Conservation (phyloP, 495 filamentous ascomycete genomes). For the Xylaria scruposa region DNA sequence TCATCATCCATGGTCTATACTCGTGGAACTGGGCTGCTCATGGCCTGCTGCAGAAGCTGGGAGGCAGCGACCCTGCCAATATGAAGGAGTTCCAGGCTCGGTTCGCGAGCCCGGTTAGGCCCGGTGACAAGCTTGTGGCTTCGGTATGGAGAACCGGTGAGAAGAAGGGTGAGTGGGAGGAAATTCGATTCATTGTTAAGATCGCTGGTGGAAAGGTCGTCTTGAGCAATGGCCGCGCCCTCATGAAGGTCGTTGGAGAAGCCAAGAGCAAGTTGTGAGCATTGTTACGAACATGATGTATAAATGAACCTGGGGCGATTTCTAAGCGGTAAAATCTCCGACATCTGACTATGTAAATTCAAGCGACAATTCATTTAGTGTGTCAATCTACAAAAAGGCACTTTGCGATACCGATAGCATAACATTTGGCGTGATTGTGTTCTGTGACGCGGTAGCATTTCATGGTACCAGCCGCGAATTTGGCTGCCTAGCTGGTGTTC, state of each 20-base stretch:
- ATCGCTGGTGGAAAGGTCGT: constrained; percentile 76
- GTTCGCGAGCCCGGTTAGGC: constrained; percentile 82
- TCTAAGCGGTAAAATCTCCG: not conserved
- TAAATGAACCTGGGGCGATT: constrained; percentile 20
- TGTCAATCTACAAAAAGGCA: not conserved
- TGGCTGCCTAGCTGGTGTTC: constrained; percentile 21
- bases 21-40: constrained; percentile 85
- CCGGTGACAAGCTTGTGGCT: constrained; percentile 72
- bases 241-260: constrained; percentile 68
- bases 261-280: constrained; percentile 70
- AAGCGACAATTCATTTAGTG: not conserved
- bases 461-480: constrained; percentile 14
- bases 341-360: constrained; percentile 6
- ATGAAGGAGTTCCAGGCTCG: constrained; percentile 86
- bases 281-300: constrained; percentile 25
- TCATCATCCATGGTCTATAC: constrained; percentile 87
- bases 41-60: constrained; percentile 72
- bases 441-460: not conserved
- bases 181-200: constrained; percentile 77
- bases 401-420: not conserved
- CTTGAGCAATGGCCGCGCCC: constrained; percentile 81
- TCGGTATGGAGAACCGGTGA: constrained; percentile 71
- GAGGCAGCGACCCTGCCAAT: constrained; percentile 77
- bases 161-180: constrained; percentile 74
- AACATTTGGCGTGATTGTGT: not conserved